Evolutionary conservation across 139 green algal species (phyloP).

Genomic region (Coccomyxa sp.): DNA sequence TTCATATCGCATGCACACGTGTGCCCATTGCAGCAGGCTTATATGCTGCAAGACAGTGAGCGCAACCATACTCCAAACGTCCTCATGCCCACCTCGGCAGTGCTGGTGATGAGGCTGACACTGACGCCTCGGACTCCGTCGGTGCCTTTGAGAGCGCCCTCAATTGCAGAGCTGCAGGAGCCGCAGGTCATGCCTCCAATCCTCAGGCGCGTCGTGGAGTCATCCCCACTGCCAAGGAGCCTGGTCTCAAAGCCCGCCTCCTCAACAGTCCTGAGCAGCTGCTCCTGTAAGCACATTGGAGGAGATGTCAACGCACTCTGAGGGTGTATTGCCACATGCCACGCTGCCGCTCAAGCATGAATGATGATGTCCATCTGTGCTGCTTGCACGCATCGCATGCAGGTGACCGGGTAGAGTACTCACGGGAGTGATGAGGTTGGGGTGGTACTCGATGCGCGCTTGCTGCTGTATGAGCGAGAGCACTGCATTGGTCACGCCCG

Average conservation of each 20-base stretch:
- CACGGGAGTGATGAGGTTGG: slow-evolving; percentile 5
- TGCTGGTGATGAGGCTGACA: not conserved
- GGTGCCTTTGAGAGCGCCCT: slow-evolving; percentile 46
- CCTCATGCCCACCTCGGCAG: slow-evolving; percentile 1
- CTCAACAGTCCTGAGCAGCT: slow-evolving; percentile 53
- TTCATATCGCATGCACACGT: no score
- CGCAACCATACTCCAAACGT: no score
- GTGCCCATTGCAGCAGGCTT: no score
- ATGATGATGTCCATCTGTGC: not conserved
- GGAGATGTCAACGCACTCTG: no score
- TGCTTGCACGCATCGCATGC: not conserved
- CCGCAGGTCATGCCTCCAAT: slow-evolving; percentile 80
- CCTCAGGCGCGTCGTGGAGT: slow-evolving; percentile 18
- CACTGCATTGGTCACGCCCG: slow-evolving; percentile 37
- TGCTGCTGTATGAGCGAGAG: slow-evolving; percentile 42
- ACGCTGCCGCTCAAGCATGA: not conserved
- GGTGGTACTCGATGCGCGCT: slow-evolving; percentile 25
- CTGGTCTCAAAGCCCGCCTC: slow-evolving; percentile 64
- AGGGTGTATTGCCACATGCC: not conserved
- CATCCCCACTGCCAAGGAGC: slow-evolving; percentile 12
- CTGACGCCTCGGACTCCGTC: slow-evolving; percentile 3
- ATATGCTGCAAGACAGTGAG: no score
- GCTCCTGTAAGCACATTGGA: no score
- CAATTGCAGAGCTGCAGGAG: slow-evolving; percentile 63
- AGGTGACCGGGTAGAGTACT: no score